Conservation (phyloP, 345 rosid genomes). For the Boechera divaricarpa region DNA sequence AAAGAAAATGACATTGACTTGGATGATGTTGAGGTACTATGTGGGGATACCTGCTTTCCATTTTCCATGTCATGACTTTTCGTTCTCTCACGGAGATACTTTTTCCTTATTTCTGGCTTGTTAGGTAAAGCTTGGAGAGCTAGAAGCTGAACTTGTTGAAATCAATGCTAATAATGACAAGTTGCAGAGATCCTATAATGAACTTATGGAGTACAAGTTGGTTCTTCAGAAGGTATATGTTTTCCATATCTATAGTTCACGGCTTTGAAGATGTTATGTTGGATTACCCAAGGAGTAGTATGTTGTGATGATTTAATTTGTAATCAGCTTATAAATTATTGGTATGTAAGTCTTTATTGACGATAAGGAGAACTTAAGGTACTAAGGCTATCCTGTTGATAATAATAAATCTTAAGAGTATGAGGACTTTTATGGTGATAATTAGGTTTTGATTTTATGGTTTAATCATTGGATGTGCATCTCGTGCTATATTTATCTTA, state of each 20-base stretch:
- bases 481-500: conserved; percentile 5
- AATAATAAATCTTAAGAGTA: neutral
- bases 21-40: conserved; percentile 81
- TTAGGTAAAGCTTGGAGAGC: conserved; percentile 86
- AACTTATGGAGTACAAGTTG: conserved; percentile 82
- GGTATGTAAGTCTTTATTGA: neutral
- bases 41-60: conserved; percentile 2
- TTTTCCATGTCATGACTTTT: conserved; percentile 26
- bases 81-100: neutral
- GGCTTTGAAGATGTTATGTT: conserved; percentile 11
- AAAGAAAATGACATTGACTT: conserved; percentile 53
- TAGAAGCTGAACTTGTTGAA: conserved; percentile 94
- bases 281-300: neutral
- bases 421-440: conserved; percentile 6
- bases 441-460: conserved; percentile 26
- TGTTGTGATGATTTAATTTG: conserved; percentile 1
- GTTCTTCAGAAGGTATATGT: conserved; percentile 79
- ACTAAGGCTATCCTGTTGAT: neutral
- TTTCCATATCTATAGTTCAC: neutral
- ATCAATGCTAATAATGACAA: conserved; percentile 89
- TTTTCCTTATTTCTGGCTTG: conserved; percentile 25
- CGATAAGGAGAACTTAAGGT: conserved; percentile 4
- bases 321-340: neutral
- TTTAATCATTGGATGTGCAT: conserved; percentile 4
- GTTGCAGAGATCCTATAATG: conserved; percentile 76